Evolutionary conservation across 2,329 filamentous ascomycete species (phyloP).

Genomic region (Albifimbria verrucaria): DNA sequence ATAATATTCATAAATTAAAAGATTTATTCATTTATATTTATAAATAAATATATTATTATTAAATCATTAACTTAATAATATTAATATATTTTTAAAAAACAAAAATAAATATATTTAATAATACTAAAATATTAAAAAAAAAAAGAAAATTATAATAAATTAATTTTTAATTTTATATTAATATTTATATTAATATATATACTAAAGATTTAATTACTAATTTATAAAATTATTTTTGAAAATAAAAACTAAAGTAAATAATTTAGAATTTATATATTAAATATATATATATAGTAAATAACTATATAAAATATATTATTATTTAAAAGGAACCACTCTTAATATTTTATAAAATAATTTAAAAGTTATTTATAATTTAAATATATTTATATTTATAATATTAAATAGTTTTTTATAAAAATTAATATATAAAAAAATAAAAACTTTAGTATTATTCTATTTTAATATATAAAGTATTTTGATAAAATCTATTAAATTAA

Average conservation of each 20-base stretch:
- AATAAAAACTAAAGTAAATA: not conserved
- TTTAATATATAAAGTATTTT: not conserved
- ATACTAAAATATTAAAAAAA: not conserved
- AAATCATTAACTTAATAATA: too few species aligned
- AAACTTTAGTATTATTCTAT: not conserved
- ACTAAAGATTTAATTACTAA: not conserved
- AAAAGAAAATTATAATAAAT: not conserved
- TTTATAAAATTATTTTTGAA: not conserved
- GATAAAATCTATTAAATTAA: not conserved
- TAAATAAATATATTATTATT: too few species aligned
- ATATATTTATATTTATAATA: not conserved
- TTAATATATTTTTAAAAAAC: too few species aligned
- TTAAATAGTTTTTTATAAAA: not conserved
- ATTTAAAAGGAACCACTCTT: slow-evolving; percentile 1
- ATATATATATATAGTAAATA: not conserved
- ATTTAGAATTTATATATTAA: not conserved
- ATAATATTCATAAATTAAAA: too few species aligned
- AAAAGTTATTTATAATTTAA: too few species aligned
- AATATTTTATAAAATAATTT: too few species aligned
- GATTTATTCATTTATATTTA: too few species aligned
- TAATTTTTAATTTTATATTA: not conserved
- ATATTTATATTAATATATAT: not conserved
- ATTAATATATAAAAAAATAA: not conserved
- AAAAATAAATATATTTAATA: too few species aligned
- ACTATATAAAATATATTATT: not conserved